Percentiles rank a stretch among this genome's conserved stretches.
These are phyloP conservation scores for Prunus mume DNA, from an alignment of 306 rosid species.

Conservation along the genomic window DNA sequence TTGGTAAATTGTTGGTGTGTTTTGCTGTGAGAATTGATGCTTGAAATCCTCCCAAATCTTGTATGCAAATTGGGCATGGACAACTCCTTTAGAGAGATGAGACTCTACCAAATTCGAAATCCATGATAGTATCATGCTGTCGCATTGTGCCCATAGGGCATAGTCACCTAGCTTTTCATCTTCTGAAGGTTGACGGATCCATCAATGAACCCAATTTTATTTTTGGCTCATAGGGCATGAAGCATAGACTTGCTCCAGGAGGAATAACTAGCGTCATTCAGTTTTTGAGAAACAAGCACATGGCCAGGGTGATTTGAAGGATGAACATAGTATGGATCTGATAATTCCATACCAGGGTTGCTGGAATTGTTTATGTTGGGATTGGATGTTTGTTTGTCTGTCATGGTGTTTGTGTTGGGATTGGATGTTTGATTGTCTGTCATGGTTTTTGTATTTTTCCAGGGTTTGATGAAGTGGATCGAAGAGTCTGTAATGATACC, in stretches of 20 bases:
- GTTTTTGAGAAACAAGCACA: background rate
- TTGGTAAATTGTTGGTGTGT: slow-evolving; percentile 22
- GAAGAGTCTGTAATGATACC: background rate
- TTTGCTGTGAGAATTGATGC: slow-evolving; percentile 24
- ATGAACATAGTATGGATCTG: slow-evolving; percentile 15
- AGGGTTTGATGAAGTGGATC: background rate
- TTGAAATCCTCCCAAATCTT: slow-evolving; percentile 15
- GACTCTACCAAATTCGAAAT: background rate
- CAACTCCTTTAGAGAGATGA: slow-evolving; percentile 7
- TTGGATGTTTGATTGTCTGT: background rate
- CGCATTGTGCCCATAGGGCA: background rate
- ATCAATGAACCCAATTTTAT: too few relatives aligned
- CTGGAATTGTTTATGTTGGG: background rate
- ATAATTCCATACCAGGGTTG: background rate
- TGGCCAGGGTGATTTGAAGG: slow-evolving; percentile 14
- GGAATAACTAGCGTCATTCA: slow-evolving; percentile 13
- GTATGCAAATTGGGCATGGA: background rate
- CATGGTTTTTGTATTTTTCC: background rate
- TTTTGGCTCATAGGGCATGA: slow-evolving; percentile 15
- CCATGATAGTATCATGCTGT: background rate
- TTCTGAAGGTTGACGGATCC: background rate
- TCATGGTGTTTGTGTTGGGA: background rate
- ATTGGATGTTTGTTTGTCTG: background rate
- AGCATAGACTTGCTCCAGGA: slow-evolving; percentile 20
- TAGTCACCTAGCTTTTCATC: background rate